Conservation (phyloP, 2,329 filamentous ascomycete genomes). For the Trichothecium sympodiale region DNA sequence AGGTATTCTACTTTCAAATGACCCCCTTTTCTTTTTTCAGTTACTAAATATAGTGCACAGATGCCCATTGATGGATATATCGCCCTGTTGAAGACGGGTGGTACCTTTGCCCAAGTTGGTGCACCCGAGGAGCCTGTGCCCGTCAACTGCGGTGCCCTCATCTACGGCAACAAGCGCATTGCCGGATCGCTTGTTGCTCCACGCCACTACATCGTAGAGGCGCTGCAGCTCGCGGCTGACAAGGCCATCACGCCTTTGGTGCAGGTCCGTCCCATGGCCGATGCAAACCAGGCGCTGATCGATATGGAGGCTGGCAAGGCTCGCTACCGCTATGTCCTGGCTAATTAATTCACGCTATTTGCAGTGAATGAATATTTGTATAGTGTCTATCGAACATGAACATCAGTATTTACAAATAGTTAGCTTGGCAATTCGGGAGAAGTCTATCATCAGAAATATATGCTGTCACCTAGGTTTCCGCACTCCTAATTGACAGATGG, state of each 20-base stretch:
- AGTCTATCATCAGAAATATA: no score
- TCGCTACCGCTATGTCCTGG: slow-evolving; percentile 34
- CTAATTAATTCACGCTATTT: slow-evolving; percentile 20
- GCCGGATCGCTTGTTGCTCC: slow-evolving; percentile 36
- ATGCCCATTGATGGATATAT: slow-evolving; percentile 56
- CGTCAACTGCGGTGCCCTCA: slow-evolving; percentile 30
- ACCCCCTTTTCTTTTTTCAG: no score
- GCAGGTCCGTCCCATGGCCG: slow-evolving; percentile 40
- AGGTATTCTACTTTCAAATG: background rate
- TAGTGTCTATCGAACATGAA: no score
- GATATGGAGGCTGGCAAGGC: slow-evolving; percentile 45
- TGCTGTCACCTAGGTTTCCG: no score
- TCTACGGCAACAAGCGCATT: slow-evolving; percentile 39
- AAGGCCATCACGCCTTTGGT: slow-evolving; percentile 47
- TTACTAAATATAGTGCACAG: background rate
- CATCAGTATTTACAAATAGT: no score
- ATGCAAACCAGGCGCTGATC: slow-evolving; percentile 43
- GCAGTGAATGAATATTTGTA: no score
- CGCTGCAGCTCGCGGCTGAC: slow-evolving; percentile 46
- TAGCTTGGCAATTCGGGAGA: no score
- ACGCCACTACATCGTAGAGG: slow-evolving; percentile 45
- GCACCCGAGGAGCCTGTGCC: slow-evolving; percentile 7
- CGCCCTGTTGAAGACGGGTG: slow-evolving; percentile 44
- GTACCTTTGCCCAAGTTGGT: slow-evolving; percentile 56
- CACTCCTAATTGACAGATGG: no score